Conservation (phyloP, 176 grass and related monocot genomes). For the Hordeum marinum region DNA sequence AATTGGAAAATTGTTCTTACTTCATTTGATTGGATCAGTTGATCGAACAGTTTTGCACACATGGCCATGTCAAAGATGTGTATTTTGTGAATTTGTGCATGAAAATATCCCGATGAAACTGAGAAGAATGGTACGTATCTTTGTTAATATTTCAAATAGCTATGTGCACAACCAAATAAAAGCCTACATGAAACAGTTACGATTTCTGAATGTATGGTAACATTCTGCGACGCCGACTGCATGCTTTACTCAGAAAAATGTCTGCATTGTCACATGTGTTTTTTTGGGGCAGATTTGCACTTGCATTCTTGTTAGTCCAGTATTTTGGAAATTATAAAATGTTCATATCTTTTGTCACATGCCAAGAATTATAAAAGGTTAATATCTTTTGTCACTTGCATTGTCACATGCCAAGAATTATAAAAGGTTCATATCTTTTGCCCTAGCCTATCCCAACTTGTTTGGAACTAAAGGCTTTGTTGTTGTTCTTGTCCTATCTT, state of each 20-base stretch:
- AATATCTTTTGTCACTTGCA: no score
- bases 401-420: no score
- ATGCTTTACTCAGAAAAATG: background rate
- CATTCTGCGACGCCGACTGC: no score
- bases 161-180: background rate
- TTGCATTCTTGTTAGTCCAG: background rate
- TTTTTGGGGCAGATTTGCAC: background rate
- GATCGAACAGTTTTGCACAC: background rate
- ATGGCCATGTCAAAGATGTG: background rate
- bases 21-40: background rate
- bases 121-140: background rate
- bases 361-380: background rate
- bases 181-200: background rate
- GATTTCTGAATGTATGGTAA: background rate
- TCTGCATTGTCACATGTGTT: background rate
- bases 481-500: no score
- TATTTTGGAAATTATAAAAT: background rate
- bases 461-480: no score
- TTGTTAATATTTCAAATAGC: background rate
- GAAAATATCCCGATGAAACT: background rate
- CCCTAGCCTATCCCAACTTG: no score
- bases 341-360: no score
- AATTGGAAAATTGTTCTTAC: background rate
- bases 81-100: background rate
- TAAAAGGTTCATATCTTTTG: no score